Conservation (phyloP, 2,329 filamentous ascomycete species). For the Zelopaecilomyces penicillatus region DNA sequence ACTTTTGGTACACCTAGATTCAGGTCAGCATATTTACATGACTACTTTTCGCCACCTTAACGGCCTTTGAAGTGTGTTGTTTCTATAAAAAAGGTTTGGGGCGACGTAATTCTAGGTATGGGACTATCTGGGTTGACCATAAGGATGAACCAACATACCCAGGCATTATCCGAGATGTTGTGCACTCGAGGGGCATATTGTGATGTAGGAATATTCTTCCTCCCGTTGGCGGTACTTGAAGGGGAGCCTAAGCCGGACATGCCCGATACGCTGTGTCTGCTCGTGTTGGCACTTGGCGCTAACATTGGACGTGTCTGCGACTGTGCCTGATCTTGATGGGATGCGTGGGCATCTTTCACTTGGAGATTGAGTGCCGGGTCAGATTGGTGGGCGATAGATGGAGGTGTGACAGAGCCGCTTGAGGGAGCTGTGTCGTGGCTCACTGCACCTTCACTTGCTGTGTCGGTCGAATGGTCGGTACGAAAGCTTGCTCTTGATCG, state of each 20-base stretch:
- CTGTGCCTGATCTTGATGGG: slow-evolving; percentile 10
- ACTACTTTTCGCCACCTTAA: no score
- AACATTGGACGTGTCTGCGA: slow-evolving; percentile 29
- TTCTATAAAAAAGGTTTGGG: background rate
- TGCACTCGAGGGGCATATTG: slow-evolving; percentile 72
- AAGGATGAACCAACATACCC: slow-evolving; percentile 51
- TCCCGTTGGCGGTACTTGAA: slow-evolving; percentile 36
- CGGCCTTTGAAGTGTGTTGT: no score
- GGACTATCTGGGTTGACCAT: no score
- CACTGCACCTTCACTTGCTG: slow-evolving; percentile 49
- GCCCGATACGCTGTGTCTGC: slow-evolving; percentile 56
- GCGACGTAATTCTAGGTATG: no score
- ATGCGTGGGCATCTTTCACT: slow-evolving; percentile 35
- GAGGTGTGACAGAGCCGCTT: slow-evolving; percentile 65
- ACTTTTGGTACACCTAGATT: slow-evolving; percentile 80
- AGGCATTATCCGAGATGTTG: slow-evolving; percentile 73
- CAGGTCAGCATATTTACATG: slow-evolving; percentile 14
- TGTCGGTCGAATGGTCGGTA: slow-evolving; percentile 53
- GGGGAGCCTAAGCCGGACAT: slow-evolving; percentile 54
- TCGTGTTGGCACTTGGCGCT: slow-evolving; percentile 32
- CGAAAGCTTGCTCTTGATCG: slow-evolving; percentile 69
- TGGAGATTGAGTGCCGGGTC: slow-evolving; percentile 57
- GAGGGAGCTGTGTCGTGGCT: slow-evolving; percentile 53
- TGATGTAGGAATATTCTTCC: slow-evolving; percentile 55
- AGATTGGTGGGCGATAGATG: slow-evolving; percentile 60